Percentiles rank a stretch among this genome's conserved stretches.
These are phyloP conservation scores for Myxozyma neotropica DNA, from an alignment of 805 yeast genomes.

Conservation along the genomic window DNA sequence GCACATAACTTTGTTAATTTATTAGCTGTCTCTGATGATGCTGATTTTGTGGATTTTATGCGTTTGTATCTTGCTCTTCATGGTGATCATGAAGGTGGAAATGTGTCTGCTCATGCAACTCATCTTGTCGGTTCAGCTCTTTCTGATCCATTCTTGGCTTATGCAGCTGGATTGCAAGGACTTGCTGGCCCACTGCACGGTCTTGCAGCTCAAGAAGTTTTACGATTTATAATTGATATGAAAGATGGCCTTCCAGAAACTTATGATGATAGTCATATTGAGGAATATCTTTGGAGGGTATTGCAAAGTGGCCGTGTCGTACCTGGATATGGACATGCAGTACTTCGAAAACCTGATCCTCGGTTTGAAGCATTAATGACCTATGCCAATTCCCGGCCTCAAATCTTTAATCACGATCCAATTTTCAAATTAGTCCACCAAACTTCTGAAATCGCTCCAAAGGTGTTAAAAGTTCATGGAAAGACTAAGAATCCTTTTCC, in stretches of 20 bases:
- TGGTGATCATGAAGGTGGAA: constrained; percentile 84
- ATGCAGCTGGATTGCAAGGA: constrained; percentile 79
- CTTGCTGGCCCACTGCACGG: constrained; percentile 88
- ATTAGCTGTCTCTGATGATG: constrained; percentile 56
- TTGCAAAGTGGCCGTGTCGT: constrained; percentile 75
- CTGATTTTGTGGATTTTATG: constrained; percentile 66
- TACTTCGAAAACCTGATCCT: constrained; percentile 80
- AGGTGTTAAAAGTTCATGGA: constrained; percentile 73
- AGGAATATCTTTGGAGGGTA: constrained; percentile 69
- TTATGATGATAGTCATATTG: constrained; percentile 55
- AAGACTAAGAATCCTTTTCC: constrained; percentile 87
- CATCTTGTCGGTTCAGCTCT: constrained; percentile 82
- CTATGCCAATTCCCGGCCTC: constrained; percentile 57
- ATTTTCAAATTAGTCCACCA: constrained; percentile 67
- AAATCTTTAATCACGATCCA: constrained; percentile 59
- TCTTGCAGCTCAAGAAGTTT: constrained; percentile 82
- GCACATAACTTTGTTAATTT: constrained; percentile 68
- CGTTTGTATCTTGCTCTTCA: constrained; percentile 74
- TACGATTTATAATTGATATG: constrained; percentile 70
- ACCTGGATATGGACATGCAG: constrained; percentile 91
- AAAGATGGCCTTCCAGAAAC: constrained; percentile 43
- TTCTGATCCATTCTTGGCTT: constrained; percentile 72
- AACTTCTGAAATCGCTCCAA: constrained; percentile 71
- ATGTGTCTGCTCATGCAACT: constrained; percentile 79
- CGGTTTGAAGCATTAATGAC: constrained; percentile 73